phyloP scores from a whole-genome alignment of 179 eudicot species.

The Patellifolia procumbens region DNA sequence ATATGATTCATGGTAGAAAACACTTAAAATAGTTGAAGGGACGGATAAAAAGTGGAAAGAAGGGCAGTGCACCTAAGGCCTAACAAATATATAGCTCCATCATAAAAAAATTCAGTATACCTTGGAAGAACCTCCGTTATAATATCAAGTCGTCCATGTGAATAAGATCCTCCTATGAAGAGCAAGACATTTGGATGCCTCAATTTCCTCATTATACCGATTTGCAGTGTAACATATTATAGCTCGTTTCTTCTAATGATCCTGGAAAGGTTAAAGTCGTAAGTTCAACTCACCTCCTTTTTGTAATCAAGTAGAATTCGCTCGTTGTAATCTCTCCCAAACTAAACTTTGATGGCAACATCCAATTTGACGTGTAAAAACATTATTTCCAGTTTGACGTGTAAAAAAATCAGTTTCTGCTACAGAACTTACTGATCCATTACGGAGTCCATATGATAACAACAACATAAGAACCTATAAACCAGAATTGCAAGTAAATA shows the following conservation, averaged over 20 bases:
- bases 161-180: constrained; percentile 78
- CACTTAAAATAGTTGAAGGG: too few species aligned
- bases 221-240: constrained; percentile 36
- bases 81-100: background rate
- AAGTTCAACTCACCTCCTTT: constrained; percentile 61
- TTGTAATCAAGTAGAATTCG: constrained; percentile 54
- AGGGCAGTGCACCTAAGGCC: too few species aligned
- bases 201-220: constrained; percentile 65
- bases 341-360: constrained; percentile 71
- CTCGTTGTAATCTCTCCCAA: constrained; percentile 55
- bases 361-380: constrained; percentile 46
- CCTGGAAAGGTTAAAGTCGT: background rate
- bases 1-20: too few species aligned
- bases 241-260: background rate
- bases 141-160: constrained; percentile 69
- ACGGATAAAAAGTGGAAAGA: too few species aligned
- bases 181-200: constrained; percentile 84
- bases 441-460: constrained; percentile 81
- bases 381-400: background rate
- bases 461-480: constrained; percentile 68
- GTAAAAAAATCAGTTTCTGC: too few species aligned
- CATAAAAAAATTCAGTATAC: constrained; percentile 27
- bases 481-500: background rate
- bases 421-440: constrained; percentile 60
- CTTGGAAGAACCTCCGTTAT: constrained; percentile 76